phyloP scores from a whole-genome alignment of 768 basidiomycete genomes.

The Artomyces pyxidatus region DNA sequence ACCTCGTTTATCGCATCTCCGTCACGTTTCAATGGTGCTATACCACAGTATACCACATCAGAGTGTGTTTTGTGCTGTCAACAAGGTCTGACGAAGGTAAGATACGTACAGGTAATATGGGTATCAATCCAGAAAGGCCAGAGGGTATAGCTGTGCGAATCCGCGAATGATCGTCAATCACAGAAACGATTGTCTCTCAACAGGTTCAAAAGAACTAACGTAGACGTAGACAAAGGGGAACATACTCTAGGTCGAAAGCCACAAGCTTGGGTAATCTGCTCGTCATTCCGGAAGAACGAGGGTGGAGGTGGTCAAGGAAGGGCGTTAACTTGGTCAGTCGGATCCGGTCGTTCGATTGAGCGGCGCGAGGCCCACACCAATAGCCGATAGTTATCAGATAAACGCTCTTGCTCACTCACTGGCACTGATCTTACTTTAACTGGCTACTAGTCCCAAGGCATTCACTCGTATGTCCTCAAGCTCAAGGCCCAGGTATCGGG shows the following conservation, averaged over 20 bases:
- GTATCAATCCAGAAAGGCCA: conserved; percentile 88
- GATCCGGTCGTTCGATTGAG: too few relatives aligned
- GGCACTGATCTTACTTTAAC: too few relatives aligned
- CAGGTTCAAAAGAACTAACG: conserved; percentile 7
- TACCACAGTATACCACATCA: neutral
- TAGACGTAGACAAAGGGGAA: neutral
- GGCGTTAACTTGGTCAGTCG: too few relatives aligned
- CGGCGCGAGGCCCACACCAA: too few relatives aligned
- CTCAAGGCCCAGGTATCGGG: too few relatives aligned
- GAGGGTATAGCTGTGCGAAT: conserved; percentile 56
- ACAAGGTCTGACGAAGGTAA: too few relatives aligned
- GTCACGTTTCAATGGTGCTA: conserved; percentile 47
- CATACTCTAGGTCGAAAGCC: conserved; percentile 79
- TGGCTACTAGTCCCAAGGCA: too few relatives aligned
- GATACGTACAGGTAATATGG: conserved; percentile 50
- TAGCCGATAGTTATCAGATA: too few relatives aligned
- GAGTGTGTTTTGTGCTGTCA: neutral
- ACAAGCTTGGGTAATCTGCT: conserved; percentile 50
- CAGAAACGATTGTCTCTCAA: neutral
- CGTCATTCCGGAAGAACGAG: too few relatives aligned
- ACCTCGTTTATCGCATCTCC: conserved; percentile 39
- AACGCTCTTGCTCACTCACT: too few relatives aligned
- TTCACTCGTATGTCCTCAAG: too few relatives aligned
- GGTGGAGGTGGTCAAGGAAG: too few relatives aligned
- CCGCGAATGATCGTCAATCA: conserved; percentile 4